Percentiles rank a stretch among this genome's conserved stretches.
Evolutionary conservation across 306 rosid species (phyloP).

Genomic region (Begonia masoniana): DNA sequence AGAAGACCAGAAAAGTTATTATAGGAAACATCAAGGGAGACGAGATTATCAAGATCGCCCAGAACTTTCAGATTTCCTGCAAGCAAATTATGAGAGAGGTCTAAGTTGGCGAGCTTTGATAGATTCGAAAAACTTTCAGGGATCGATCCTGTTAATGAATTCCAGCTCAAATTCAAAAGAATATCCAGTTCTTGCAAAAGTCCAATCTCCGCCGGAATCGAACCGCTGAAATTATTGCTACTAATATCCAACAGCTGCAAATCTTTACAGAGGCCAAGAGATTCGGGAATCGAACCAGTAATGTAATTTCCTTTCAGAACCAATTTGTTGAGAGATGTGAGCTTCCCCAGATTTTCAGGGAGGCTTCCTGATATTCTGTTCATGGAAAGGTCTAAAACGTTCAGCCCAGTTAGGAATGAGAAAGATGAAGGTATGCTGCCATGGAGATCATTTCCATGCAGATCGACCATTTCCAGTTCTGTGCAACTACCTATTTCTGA

Average conservation of each 20-base stretch:
- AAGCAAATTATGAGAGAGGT: conserved; percentile 72
- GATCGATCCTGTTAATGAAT: conserved; percentile 56
- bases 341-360: conserved; percentile 56
- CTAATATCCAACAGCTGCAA: conserved; percentile 80
- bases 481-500: conserved; percentile 62
- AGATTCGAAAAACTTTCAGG: conserved; percentile 76
- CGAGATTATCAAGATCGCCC: conserved; percentile 59
- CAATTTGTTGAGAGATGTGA: conserved; percentile 56
- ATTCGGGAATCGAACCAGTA: conserved; percentile 48
- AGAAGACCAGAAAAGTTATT: conserved; percentile 65
- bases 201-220: conserved; percentile 72
- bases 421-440: conserved; percentile 68
- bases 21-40: conserved; percentile 73
- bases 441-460: conserved; percentile 60
- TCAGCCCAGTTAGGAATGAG: conserved; percentile 39
- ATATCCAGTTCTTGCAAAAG: conserved; percentile 65
- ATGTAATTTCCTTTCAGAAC: conserved; percentile 51
- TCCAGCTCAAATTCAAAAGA: conserved; percentile 81
- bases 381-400: conserved; percentile 72
- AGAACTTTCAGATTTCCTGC: conserved; percentile 51
- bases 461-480: conserved; percentile 80
- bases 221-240: conserved; percentile 51
- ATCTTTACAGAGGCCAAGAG: conserved; percentile 61
- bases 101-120: conserved; percentile 75
- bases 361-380: conserved; percentile 48